Base-by-base conservation (phyloP, 768 basidiomycete species). In the Hortiboletus campestris region DNA sequence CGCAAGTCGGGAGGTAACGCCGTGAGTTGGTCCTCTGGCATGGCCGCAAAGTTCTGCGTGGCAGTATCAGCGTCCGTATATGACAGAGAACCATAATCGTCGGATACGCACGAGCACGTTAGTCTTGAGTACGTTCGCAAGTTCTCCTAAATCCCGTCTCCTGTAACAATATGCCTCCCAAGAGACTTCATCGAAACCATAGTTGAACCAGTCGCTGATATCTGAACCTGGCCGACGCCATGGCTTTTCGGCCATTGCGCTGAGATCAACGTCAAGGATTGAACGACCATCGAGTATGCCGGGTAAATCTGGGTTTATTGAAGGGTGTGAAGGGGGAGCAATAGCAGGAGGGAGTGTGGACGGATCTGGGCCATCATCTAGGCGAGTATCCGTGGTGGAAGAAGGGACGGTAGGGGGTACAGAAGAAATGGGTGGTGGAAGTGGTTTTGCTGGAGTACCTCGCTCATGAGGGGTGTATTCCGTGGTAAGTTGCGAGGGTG, bases 171-270 rank as follows among this genome's bases (percentile, higher is more conserved):
- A 99, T 40, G 86, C 87, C 67, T 93, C 91, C 94, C 94, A 99
- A 34, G 89, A 90, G 16, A 91, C 81, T 73, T 99, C 97, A 71
- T 99, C 97, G 66, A 98, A 98, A 0, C 97, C 97, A 63, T 97
- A 98, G 73, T 99, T 98, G 75, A 99, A 99, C 89, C 94, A 99
- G 75, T 98, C 95, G 62, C 90, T 89, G 57, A 97, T 79, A 75
- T 97, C 94, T 5, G 91, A 86, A 34, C 97, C 97, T 9, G 94
- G 89, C 55, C 86, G 75, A 58, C 97, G 78, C 97, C 97, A 99
- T 5, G 87, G 86, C 66, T 96, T 96, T 58, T 92, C 89, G 10
- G 80, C 74, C 77, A 89, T 78, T 28, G 84, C 82, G 43, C 70
- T 79, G 46, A 96, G 63, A 67, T 97, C 95, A 28, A 94, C 80